Base-by-base conservation (phyloP, 1,284 basidiomycete genomes). In the Cutaneotrichosporon sp. region DNA sequence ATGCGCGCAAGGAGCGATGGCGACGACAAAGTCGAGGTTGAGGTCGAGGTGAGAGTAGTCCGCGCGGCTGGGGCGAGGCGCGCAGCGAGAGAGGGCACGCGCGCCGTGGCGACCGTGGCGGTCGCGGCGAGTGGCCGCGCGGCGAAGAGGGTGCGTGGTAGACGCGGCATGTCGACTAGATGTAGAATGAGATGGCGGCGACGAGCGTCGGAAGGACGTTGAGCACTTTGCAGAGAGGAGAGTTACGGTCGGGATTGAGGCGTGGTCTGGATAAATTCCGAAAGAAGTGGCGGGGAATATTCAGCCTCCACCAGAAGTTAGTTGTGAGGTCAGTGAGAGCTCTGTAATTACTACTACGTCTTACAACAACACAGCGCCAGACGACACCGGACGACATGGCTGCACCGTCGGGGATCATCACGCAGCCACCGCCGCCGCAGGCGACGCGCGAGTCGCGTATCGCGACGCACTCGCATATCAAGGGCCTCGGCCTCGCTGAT, bases 401-500 rank as follows among this genome's bases (percentile, higher is more conserved):
- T 7, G 52, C 61, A 38, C 43, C 60, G 18, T 30, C 64, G 18
- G 54, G 51, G 33, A 72, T 74, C 53, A 69, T 72, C 52, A 69
- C 71, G 15, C 66, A 71, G 58, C 67, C 69, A 12, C 67, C 70
- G n/a, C 65, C 72, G 17, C 70, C 72, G 4, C 55, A 65, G n/a
- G 66, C 69, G n/a, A 66, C 65, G 23, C 66, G 73, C 49, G 74
- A 76, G 58, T 62, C 62, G 21, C 62, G 74, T n/a, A 76, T 76
- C 46, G 72, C 72, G 17, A 73, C 74, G 4, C 74, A 76, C 58
- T 69, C 66, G 43, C 74, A 76, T 59, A 77, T 76, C 76, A 96
- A 94, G 77, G 94, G 93, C 10, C 85, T 98, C 18, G 94, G 96
- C 7, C 79, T 98, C 48, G 86, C 83, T 36, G 77, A 87, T 49